phyloP scores from a whole-genome alignment of 331 rosid species.

The Rhamnella rubrinervis region DNA sequence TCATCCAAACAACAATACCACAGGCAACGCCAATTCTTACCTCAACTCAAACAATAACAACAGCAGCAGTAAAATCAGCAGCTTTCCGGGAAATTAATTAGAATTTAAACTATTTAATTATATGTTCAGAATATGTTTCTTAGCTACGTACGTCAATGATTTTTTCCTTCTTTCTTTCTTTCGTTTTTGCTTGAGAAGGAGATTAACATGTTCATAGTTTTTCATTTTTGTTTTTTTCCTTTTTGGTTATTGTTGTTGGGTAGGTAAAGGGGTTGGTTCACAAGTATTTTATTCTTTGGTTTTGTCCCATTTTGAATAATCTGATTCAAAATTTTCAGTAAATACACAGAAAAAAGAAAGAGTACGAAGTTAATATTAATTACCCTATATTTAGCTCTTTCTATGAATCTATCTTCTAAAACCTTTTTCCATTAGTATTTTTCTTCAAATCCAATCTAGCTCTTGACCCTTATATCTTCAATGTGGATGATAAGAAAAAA shows the following conservation, averaged over 20 bases:
- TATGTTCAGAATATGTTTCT: not conserved
- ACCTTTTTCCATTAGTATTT: not conserved
- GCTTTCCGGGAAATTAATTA: constrained; percentile 57
- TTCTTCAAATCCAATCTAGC: not conserved
- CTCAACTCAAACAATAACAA: constrained; percentile 16
- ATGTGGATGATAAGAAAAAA: not conserved
- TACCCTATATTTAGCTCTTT: not conserved
- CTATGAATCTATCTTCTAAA: not conserved
- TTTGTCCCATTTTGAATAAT: constrained; percentile 40
- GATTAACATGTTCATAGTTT: constrained; percentile 58
- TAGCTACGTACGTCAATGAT: not conserved
- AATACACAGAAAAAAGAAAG: constrained; percentile 32
- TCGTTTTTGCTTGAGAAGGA: constrained; percentile 27
- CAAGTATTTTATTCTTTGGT: constrained; percentile 42
- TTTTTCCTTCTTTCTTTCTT: constrained; percentile 14
- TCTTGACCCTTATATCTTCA: not conserved
- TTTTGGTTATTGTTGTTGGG: constrained; percentile 24
- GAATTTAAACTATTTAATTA: not conserved
- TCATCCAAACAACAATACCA: constrained; percentile 22
- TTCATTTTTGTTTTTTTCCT: constrained; percentile 12
- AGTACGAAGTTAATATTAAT: not conserved
- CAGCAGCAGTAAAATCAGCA: constrained; percentile 37
- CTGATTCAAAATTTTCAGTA: constrained; percentile 37
- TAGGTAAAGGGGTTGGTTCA: constrained; percentile 19
- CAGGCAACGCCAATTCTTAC: constrained; percentile 30